Evolutionary conservation across 805 yeast genomes (phyloP).

Genomic region (Metschnikowia reukaufii): DNA sequence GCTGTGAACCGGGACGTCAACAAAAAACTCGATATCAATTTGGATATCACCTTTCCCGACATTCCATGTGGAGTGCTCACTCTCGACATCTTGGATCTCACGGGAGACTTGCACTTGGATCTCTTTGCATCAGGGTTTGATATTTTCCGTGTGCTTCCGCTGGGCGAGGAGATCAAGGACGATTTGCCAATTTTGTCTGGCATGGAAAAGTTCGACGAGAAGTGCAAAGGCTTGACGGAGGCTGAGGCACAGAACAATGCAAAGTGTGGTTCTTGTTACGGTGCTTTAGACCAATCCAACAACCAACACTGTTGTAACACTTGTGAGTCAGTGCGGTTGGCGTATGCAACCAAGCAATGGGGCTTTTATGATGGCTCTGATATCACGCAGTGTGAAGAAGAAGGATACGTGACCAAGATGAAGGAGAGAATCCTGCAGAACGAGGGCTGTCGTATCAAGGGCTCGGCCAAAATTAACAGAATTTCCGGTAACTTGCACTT

Average conservation of each 20-base stretch:
- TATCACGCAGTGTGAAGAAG: constrained; percentile 86
- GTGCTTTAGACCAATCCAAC: constrained; percentile 50
- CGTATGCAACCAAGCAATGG: constrained; percentile 80
- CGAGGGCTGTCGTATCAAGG: constrained; percentile 89
- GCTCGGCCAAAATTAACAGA: constrained; percentile 76
- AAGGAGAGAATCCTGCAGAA: constrained; percentile 48
- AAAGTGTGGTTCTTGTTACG: constrained; percentile 87
- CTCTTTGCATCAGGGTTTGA: constrained; percentile 68
- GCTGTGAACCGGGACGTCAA: constrained; percentile 85
- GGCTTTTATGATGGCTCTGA: constrained; percentile 86
- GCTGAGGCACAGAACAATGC: constrained; percentile 35
- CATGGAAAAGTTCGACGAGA: constrained; percentile 26
- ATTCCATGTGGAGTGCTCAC: constrained; percentile 82
- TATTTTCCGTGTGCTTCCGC: constrained; percentile 60
- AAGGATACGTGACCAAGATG: constrained; percentile 73
- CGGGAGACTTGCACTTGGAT: constrained; percentile 82
- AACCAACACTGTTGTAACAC: constrained; percentile 74
- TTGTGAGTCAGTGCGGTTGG: constrained; percentile 77
- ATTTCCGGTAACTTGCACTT: constrained; percentile 91
- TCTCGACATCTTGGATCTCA: constrained; percentile 83
- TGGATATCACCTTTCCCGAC: constrained; percentile 81
- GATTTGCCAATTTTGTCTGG: constrained; percentile 25
- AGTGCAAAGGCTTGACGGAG: constrained; percentile 33
- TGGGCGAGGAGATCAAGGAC: constrained; percentile 46
- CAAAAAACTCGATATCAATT: constrained; percentile 69